A percentile compares a stretch with the other conserved stretches of the same genome.
Evolutionary conservation across 2,329 filamentous ascomycete species (phyloP).

Genomic region (Diaporthe caulivora): DNA sequence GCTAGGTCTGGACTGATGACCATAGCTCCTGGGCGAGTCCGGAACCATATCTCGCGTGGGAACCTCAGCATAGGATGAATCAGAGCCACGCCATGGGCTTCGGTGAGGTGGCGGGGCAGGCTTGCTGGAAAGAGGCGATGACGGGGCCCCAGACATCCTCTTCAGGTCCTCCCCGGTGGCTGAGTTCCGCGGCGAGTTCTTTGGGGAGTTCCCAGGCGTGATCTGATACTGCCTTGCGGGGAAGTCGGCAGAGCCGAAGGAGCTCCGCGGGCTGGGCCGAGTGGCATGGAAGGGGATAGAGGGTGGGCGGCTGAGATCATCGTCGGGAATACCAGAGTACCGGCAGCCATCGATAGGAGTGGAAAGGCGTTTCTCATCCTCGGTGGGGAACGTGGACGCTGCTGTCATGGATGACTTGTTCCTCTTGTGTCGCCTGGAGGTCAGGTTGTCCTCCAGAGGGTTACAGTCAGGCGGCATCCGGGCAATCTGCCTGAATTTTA

Average conservation of each 20-base stretch:
- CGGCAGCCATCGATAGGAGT: slow-evolving; percentile 56
- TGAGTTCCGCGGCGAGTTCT: slow-evolving; percentile 56
- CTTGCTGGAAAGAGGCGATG: slow-evolving; percentile 33
- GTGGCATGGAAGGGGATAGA: slow-evolving; percentile 86
- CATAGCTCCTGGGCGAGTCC: slow-evolving; percentile 45
- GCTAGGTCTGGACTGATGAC: slow-evolving; percentile 47
- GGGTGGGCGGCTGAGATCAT: slow-evolving; percentile 60
- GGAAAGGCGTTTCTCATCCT: slow-evolving; percentile 72
- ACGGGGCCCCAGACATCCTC: slow-evolving; percentile 56
- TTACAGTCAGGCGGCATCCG: slow-evolving; percentile 94
- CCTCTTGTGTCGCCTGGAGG: slow-evolving; percentile 81
- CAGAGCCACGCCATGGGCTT: slow-evolving; percentile 56
- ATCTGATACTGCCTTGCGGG: slow-evolving; percentile 69
- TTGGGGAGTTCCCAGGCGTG: slow-evolving; percentile 49
- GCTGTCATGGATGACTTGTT: slow-evolving; percentile 72
- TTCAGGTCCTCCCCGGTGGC: slow-evolving; percentile 59
- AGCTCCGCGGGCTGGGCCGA: slow-evolving; percentile 65
- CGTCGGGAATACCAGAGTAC: slow-evolving; percentile 58
- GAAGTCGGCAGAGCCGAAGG: slow-evolving; percentile 65
- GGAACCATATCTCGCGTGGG: slow-evolving; percentile 46
- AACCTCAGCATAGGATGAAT: slow-evolving; percentile 56
- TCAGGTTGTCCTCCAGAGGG: slow-evolving; percentile 87
- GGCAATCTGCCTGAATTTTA: slow-evolving; percentile 86
- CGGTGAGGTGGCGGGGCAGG: slow-evolving; percentile 23
- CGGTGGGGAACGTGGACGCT: slow-evolving; percentile 53